A percentile compares a stretch with the other conserved stretches of the same genome.
These are phyloP conservation scores for Trichoderma simmonsii DNA, from an alignment of 2,329 filamentous ascomycete species.

Conservation along the genomic window DNA sequence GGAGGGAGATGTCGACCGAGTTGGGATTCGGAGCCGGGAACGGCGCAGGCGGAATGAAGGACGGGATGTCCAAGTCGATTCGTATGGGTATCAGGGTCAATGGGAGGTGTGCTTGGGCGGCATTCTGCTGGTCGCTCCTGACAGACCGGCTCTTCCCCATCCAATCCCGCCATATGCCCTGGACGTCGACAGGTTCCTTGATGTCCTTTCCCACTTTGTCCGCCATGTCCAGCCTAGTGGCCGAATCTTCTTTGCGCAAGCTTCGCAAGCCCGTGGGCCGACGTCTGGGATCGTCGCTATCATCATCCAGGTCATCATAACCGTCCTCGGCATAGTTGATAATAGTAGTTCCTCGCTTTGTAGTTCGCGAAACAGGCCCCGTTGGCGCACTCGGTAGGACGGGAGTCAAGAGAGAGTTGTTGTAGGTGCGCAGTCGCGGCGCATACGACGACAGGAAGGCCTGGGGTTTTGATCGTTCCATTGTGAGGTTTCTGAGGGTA, in stretches of 20 bases:
- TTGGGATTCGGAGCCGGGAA: slow-evolving; percentile 61
- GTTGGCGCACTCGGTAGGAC: slow-evolving; percentile 68
- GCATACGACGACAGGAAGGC: slow-evolving; percentile 90
- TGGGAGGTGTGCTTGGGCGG: slow-evolving; percentile 70
- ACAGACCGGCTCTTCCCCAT: slow-evolving; percentile 68
- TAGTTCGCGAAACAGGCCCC: slow-evolving; percentile 73
- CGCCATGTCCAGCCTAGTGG: slow-evolving; percentile 58
- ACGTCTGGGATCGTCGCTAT: slow-evolving; percentile 72
- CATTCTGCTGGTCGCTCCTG: slow-evolving; percentile 58
- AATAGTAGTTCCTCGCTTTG: slow-evolving; percentile 91
- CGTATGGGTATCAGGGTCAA: slow-evolving; percentile 92
- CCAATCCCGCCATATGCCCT: slow-evolving; percentile 94
- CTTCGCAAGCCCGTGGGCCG: slow-evolving; percentile 82
- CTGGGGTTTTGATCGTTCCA: slow-evolving; percentile 64
- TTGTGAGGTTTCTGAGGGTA: slow-evolving; percentile 30
- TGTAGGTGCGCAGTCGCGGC: slow-evolving; percentile 83
- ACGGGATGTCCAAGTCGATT: slow-evolving; percentile 87
- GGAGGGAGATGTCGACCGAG: slow-evolving; percentile 66
- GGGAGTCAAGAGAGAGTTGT: slow-evolving; percentile 86
- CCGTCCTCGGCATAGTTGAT: slow-evolving; percentile 99
- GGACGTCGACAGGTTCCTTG: slow-evolving; percentile 71
- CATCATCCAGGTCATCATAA: slow-evolving; percentile 73
- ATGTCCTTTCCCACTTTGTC: slow-evolving; percentile 85
- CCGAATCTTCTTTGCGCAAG: slow-evolving; percentile 70
- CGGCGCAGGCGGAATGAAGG: slow-evolving; percentile 66